phyloP scores from a whole-genome alignment of 2,329 filamentous ascomycete genomes.

The Cercospora sojina region DNA sequence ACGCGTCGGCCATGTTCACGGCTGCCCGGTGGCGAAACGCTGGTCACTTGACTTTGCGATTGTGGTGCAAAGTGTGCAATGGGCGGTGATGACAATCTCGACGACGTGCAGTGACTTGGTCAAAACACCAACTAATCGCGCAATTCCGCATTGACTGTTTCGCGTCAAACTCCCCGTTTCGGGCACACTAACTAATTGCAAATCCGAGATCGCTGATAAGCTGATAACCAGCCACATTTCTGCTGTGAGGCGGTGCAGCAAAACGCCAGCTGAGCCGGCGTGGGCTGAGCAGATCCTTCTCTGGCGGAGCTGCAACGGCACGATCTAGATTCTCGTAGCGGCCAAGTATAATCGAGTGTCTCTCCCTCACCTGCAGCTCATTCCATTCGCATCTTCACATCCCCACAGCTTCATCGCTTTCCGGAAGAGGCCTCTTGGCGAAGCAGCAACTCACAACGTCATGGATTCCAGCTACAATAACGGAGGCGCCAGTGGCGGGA shows the following conservation, averaged over 20 bases:
- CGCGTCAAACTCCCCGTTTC: not conserved
- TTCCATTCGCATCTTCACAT: not conserved
- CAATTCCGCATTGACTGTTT: constrained; percentile 2
- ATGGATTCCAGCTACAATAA: not conserved
- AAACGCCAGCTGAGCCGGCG: constrained; percentile 6
- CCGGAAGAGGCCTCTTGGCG: not conserved
- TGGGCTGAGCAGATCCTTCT: constrained; percentile 3
- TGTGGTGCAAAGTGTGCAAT: not conserved
- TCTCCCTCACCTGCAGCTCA: not conserved
- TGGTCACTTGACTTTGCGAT: not conserved
- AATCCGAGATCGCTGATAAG: constrained; percentile 4
- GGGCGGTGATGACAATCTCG: not conserved
- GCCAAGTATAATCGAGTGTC: not conserved
- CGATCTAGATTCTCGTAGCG: constrained; percentile 6
- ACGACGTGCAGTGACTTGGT: constrained; percentile 1
- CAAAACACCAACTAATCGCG: not conserved
- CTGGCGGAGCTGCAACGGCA: not conserved
- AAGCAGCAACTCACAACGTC: not conserved
- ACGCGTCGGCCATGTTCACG: constrained; percentile 37
- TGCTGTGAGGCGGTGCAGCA: not conserved
- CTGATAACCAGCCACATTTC: not conserved
- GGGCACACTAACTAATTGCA: not conserved
- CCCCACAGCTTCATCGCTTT: not conserved
- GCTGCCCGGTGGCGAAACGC: not conserved
- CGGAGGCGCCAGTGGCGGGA: not conserved